Percentiles rank a stretch among this genome's conserved stretches.
Evolutionary conservation across 1,284 basidiomycete species (phyloP).

Genomic region (Rhizopogon hawkerae): DNA sequence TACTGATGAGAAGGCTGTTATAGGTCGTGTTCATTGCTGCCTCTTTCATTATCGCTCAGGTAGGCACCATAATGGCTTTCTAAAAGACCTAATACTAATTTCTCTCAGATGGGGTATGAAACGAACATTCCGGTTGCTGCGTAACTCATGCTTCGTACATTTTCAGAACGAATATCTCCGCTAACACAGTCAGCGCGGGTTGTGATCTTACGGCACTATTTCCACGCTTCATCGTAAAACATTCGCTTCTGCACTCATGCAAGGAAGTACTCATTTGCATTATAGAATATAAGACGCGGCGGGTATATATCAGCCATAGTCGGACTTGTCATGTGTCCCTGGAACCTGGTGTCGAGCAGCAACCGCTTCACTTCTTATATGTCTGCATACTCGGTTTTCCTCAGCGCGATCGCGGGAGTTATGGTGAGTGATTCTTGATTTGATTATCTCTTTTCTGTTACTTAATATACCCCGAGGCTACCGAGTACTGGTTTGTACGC

Average conservation of each 20-base stretch:
- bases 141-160: neutral
- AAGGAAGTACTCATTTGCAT: neutral
- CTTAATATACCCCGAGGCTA: constrained; percentile 36
- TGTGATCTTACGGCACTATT: constrained; percentile 73
- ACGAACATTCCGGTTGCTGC: neutral
- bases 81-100: neutral
- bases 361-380: constrained; percentile 76
- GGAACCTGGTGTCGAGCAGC: constrained; percentile 69
- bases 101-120: neutral
- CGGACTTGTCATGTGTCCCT: constrained; percentile 66
- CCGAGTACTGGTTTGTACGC: constrained; percentile 77
- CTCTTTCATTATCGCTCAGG: constrained; percentile 64
- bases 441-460: neutral
- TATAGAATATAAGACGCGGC: constrained; percentile 69
- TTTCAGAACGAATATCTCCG: constrained; percentile 61
- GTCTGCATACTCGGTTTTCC: constrained; percentile 73
- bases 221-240: constrained; percentile 60
- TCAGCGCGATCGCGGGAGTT: constrained; percentile 73
- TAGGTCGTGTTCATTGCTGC: constrained; percentile 63
- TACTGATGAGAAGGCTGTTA: neutral
- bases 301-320: constrained; percentile 68
- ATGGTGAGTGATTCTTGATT: constrained; percentile 36
- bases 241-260: neutral
- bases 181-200: constrained; percentile 74
- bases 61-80: constrained; percentile 14